A percentile compares a stretch with the other conserved stretches of the same genome.
These are phyloP conservation scores for Dichotomopilus funicola DNA, from an alignment of 2,329 filamentous ascomycete species.

Conservation along the genomic window DNA sequence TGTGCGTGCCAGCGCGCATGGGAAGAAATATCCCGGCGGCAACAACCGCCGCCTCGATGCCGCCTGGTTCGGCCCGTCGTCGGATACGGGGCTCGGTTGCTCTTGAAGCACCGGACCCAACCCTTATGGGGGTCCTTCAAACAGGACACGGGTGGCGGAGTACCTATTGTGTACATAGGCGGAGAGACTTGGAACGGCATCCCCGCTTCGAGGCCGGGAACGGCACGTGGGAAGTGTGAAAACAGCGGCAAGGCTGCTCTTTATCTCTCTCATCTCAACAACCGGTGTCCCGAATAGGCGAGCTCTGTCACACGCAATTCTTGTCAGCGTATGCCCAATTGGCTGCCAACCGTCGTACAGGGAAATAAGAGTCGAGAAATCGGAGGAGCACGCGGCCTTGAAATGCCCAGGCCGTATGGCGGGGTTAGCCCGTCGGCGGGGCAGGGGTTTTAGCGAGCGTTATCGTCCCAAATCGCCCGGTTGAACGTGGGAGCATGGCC, in stretches of 20 bases:
- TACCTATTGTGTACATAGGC: too few relatives aligned
- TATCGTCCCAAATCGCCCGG: too few relatives aligned
- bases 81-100: conserved; percentile 1
- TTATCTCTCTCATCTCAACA: conserved; percentile 1
- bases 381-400: too few relatives aligned
- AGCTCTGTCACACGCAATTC: conserved; percentile 4
- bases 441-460: too few relatives aligned
- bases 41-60: not conserved
- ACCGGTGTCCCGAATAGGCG: not conserved
- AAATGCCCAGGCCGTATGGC: too few relatives aligned
- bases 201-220: not conserved
- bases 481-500: too few relatives aligned
- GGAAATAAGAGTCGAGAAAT: not conserved
- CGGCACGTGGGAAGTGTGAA: not conserved
- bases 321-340: not conserved
- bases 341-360: not conserved
- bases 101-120: not conserved
- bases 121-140: not conserved
- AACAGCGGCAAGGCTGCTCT: not conserved
- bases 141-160: not conserved
- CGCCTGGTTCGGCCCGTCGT: conserved; percentile 9
- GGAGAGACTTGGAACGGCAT: not conserved
- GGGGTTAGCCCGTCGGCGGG: too few relatives aligned
- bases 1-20: too few relatives aligned
- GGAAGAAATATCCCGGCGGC: not conserved